A percentile compares a stretch with the other conserved stretches of the same genome.
Evolutionary conservation across 139 green algal species (phyloP).

Genomic region (Closterium sp.): DNA sequence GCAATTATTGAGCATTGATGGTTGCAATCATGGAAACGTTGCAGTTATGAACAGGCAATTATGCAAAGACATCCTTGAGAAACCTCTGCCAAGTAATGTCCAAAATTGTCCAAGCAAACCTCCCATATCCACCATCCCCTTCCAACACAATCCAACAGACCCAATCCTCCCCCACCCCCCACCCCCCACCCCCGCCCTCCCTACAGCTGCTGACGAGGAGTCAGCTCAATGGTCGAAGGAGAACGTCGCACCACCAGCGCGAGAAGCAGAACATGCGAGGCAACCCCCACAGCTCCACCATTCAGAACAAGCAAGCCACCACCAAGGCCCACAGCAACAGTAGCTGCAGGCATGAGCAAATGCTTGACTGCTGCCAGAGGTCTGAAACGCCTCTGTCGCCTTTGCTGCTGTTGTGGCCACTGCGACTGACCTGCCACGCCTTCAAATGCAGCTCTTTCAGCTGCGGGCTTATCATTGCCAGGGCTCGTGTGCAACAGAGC

Average conservation of each 20-base stretch:
- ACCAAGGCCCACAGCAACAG: not conserved
- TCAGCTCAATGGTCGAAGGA: not conserved
- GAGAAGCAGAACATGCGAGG: not conserved
- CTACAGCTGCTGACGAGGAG: not conserved
- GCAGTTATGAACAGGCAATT: too few species aligned
- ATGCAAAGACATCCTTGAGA: too few species aligned
- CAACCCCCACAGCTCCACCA: not conserved
- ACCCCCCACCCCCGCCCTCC: not conserved
- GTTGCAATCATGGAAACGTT: too few species aligned
- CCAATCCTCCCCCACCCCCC: not conserved
- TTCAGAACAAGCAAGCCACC: not conserved
- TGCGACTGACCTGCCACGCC: not conserved
- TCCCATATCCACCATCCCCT: too few species aligned
- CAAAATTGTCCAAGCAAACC: too few species aligned
- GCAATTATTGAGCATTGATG: too few species aligned
- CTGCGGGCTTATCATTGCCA: not conserved
- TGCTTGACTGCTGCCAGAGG: not conserved
- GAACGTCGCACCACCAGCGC: not conserved
- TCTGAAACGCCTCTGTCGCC: not conserved
- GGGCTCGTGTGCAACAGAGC: not conserved
- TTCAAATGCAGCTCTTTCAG: not conserved
- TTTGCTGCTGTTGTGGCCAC: not conserved
- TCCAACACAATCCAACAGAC: not conserved
- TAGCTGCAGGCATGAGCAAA: not conserved
- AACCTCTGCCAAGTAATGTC: too few species aligned